Base-by-base conservation (phyloP, 2,329 filamentous ascomycete genomes). In the Neoarthrinium moseri region DNA sequence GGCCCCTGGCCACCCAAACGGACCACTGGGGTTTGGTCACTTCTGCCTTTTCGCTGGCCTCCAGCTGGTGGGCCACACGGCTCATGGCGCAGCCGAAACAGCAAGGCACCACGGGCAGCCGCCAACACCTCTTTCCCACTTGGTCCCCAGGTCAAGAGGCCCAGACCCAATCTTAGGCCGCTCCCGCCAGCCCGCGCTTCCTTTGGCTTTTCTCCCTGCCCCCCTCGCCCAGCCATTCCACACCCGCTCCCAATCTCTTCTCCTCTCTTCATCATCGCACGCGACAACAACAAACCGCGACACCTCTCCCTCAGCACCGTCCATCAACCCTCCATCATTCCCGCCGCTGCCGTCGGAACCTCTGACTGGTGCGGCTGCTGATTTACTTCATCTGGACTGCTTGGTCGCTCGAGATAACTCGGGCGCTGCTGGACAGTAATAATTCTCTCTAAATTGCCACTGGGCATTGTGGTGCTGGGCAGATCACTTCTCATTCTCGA, bases 401-500 rank as follows among this genome's bases (percentile, higher is more conserved):
- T n/a, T n/a, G n/a, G n/a, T n/a, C n/a, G n/a, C n/a, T n/a, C n/a
- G n/a, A n/a, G n/a, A n/a, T n/a, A n/a, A n/a, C n/a, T n/a, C n/a
- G n/a, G n/a, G n/a, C n/a, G n/a, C n/a, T n/a, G n/a, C n/a, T n/a
- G n/a, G n/a, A n/a, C n/a, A n/a, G n/a, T n/a, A n/a, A n/a, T n/a
- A n/a, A n/a, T n/a, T n/a, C n/a, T n/a, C n/a, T n/a, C n/a, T 40
- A 23, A 40, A 23, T 29, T 40, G 37, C 11, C 37, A 40, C 22
- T 23, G 12, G 13, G 5, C 15, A 15, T 23, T 27, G 37, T 21
- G 22, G 15, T 40, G 18, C 21, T 17, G 35, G 35, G 15, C 20
- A 27, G 15, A 33, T 33, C 22, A 27, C 42, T 39, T 39, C 35
- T 38, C 23, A 21, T 45, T 40, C 13, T 34, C 27, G 44, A 37